Evolutionary conservation across 106 monocot species (phyloP).

Genomic region (Dendrobium huoshanense): DNA sequence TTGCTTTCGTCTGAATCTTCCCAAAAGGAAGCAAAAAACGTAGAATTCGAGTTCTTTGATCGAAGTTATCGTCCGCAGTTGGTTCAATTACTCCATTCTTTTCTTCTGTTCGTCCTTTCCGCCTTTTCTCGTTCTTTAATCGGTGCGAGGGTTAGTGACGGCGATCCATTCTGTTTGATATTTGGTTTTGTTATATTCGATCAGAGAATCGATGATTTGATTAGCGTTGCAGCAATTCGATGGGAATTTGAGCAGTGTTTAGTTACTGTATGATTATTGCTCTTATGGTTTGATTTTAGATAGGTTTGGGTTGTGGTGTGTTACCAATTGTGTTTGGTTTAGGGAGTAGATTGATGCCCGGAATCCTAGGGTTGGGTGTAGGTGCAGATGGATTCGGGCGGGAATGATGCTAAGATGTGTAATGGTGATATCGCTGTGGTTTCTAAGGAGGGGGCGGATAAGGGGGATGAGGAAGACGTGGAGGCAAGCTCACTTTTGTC

Average conservation of each 20-base stretch:
- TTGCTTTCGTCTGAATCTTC: not conserved
- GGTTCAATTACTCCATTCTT: not conserved
- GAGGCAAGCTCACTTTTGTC: conserved; percentile 27
- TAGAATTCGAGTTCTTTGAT: not conserved
- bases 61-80: not conserved
- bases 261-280: not conserved
- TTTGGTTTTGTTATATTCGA: not conserved
- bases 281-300: not conserved
- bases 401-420: not conserved
- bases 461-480: conserved; percentile 10
- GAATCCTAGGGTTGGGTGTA: not conserved
- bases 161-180: not conserved
- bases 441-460: conserved; percentile 12
- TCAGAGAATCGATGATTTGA: not conserved
- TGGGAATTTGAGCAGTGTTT: not conserved
- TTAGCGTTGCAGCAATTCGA: not conserved
- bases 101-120: not conserved
- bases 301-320: not conserved
- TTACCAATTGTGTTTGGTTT: not conserved
- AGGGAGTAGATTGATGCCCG: conserved; percentile 5
- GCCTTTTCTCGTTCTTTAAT: not conserved
- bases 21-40: not conserved
- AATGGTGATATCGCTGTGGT: not conserved
- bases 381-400: conserved; percentile 1
- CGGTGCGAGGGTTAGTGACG: not conserved